phyloP scores from a whole-genome alignment of 31 red algal species.

The Porphyra umbilicalis region DNA sequence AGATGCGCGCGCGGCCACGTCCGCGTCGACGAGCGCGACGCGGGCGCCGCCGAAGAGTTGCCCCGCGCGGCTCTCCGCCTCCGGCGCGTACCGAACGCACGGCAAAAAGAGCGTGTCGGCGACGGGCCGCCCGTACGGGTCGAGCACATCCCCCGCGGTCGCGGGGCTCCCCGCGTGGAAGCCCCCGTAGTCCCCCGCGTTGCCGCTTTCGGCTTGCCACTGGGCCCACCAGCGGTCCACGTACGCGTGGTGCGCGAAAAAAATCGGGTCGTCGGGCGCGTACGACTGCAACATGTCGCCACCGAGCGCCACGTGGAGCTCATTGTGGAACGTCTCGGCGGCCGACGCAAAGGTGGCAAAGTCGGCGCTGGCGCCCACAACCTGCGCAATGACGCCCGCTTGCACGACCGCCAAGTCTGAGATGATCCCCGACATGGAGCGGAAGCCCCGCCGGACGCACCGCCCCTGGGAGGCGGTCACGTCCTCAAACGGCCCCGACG shows the following conservation, averaged over 20 bases:
- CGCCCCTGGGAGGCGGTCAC: conserved; percentile 9
- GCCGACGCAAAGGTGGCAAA: conserved; percentile 19
- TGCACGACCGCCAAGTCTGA: conserved; percentile 25
- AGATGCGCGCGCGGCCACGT: background rate
- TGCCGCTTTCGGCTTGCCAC: conserved; percentile 13
- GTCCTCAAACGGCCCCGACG: conserved; percentile 9
- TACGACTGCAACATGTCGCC: background rate
- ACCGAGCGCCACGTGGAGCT: conserved; percentile 38
- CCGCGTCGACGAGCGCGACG: too few relatives aligned
- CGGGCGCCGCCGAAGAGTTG: background rate
- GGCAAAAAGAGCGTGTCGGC: background rate
- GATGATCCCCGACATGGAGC: conserved; percentile 1
- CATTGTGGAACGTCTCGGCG: conserved; percentile 23
- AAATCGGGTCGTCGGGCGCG: conserved; percentile 52
- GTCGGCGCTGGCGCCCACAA: background rate
- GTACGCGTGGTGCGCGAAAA: conserved; percentile 46
- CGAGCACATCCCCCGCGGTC: background rate
- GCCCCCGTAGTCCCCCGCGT: background rate
- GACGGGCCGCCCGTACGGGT: background rate
- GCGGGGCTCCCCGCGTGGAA: background rate
- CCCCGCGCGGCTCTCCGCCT: background rate
- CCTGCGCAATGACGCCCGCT: conserved; percentile 7
- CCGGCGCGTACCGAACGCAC: background rate
- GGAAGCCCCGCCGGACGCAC: conserved; percentile 33
- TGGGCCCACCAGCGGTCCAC: conserved; percentile 30